Base-by-base conservation (phyloP, 1,284 basidiomycete species). In the Cystobasidiaceae sp. region DNA sequence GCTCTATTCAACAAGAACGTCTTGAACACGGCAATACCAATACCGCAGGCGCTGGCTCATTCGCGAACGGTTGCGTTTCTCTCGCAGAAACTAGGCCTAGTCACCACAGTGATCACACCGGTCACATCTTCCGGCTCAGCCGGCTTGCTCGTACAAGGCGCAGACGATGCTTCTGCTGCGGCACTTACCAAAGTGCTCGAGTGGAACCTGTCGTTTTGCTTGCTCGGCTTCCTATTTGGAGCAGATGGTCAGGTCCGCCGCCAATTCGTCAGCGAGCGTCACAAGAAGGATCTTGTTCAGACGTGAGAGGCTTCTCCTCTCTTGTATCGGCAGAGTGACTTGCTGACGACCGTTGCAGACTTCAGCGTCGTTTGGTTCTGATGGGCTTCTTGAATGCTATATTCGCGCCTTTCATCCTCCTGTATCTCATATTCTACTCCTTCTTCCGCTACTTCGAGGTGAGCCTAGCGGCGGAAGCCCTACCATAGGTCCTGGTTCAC, bases 361-460 rank as follows among this genome's bases (percentile, higher is more conserved):
- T 98, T 25, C 81, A 82, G 69, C 82, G 89, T 62, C 84, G 96
- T 0, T 89, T 99, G 75, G 85, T 94, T 67, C 94, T 98, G 76
- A 94, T 97, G 89, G 94, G 91, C 17, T 84, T 94, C 55, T 77
- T 97, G 66, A 99, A 99, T 72, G 90, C 89, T 1, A 84, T 94
- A 15, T 93, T 97, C 73, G 91, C 90, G 1, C 96, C 96, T 0
- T 94, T 97, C 78, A 97, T 99, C 72, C 89, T 98, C 34, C 79
- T 93, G n/a, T 98, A 97, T 77, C 83, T 97, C 46, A 78, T 97
- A 46, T 88, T 97, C 84, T 98, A 96, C 77, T 97, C 93, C 0
- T 99, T 99, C 83, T 98, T 99, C 82, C 89, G 93, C 15, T 98
- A 99, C 77, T 98, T 98, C 71, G 94, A 97, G 81, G 92, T 90